Evolutionary conservation across 345 rosid species (phyloP).

Genomic region (Corchorus capsularis): DNA sequence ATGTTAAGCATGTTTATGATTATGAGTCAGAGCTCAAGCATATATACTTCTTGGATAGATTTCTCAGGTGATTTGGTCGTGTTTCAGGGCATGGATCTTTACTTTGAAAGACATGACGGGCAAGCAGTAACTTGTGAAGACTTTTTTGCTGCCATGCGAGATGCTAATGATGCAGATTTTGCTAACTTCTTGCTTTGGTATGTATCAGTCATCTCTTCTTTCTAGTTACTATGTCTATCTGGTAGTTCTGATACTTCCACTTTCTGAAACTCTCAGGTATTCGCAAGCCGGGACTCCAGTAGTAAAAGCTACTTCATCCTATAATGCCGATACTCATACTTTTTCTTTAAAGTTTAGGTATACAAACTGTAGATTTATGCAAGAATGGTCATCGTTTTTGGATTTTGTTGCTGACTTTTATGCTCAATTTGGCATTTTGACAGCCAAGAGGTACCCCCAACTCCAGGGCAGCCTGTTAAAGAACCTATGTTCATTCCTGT

Average conservation of each 20-base stretch:
- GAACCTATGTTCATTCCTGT: slow-evolving; percentile 94
- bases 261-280: slow-evolving; percentile 61
- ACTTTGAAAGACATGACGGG: slow-evolving; percentile 89
- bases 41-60: neutral
- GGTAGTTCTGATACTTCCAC: slow-evolving; percentile 17
- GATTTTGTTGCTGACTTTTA: slow-evolving; percentile 6
- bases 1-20: slow-evolving; percentile 8
- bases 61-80: slow-evolving; percentile 23
- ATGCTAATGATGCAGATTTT: slow-evolving; percentile 92
- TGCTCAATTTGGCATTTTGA: slow-evolving; percentile 19
- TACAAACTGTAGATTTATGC: neutral
- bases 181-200: slow-evolving; percentile 93
- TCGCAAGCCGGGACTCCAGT: slow-evolving; percentile 98
- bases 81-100: slow-evolving; percentile 95
- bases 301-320: slow-evolving; percentile 80
- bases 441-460: slow-evolving; percentile 87
- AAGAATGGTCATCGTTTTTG: neutral
- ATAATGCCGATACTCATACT: slow-evolving; percentile 68
- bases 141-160: slow-evolving; percentile 95
- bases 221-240: slow-evolving; percentile 11
- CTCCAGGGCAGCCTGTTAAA: slow-evolving; percentile 89
- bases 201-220: slow-evolving; percentile 20
- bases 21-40: neutral
- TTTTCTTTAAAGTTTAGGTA: slow-evolving; percentile 92
- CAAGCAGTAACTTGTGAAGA: slow-evolving; percentile 99